Evolutionary conservation across 129 eudicot genomes (phyloP).

Genomic region (Escallonia herrerae): DNA sequence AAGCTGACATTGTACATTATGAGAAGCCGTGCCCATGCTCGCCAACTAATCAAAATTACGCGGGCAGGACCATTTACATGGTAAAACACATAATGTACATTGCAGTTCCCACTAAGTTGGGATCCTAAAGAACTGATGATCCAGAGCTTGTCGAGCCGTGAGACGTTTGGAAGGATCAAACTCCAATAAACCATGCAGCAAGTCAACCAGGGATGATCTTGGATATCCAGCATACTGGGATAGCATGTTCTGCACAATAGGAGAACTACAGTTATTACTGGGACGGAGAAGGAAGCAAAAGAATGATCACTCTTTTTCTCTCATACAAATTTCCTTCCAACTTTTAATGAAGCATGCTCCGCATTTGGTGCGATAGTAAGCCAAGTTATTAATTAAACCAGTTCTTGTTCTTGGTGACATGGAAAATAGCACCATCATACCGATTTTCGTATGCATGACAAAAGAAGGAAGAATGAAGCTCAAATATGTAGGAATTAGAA

Average conservation of each 20-base stretch:
- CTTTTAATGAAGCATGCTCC: too few species aligned
- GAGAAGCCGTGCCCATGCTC: too few species aligned
- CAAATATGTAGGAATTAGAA: not conserved
- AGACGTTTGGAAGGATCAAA: conserved; percentile 71
- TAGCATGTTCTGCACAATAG: conserved; percentile 51
- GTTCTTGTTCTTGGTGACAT: too few species aligned
- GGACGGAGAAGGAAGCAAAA: not conserved
- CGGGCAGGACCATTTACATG: too few species aligned
- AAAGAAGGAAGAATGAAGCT: too few species aligned
- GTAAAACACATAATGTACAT: not conserved
- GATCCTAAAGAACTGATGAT: conserved; percentile 65
- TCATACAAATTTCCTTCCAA: too few species aligned
- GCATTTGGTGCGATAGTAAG: too few species aligned
- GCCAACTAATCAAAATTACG: too few species aligned
- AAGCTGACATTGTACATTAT: too few species aligned
- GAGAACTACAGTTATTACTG: not conserved
- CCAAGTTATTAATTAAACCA: too few species aligned
- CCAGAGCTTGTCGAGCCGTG: conserved; percentile 63
- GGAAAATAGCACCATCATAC: not conserved
- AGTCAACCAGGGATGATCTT: conserved; percentile 39
- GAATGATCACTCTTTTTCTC: too few species aligned
- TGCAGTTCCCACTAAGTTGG: conserved; percentile 5
- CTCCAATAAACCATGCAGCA: conserved; percentile 54
- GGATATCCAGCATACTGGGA: conserved; percentile 39
- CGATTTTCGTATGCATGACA: too few species aligned